Evolutionary conservation across 2,329 filamentous ascomycete species (phyloP), one percentile per base, ranked within the genome.

Genomic region (Colletotrichum melonis): DNA sequence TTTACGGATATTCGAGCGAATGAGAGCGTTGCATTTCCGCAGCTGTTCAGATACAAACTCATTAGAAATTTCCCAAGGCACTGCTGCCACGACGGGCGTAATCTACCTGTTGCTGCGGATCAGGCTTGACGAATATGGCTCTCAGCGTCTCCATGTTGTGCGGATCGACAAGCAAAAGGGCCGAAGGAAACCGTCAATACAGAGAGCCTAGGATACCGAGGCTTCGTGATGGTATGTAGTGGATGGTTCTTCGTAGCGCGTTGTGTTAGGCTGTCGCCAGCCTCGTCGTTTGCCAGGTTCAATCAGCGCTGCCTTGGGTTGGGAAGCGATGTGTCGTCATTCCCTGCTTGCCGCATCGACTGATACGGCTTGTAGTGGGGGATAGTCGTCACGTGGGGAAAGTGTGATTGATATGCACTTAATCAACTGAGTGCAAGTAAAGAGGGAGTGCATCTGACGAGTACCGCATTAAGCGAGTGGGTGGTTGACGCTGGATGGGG

Each of bases 1-100:
- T 81, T 97, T 96, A 80, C 97, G 95, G 75, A 95, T 93, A 84
- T 98, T 98, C 81, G 92, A 87, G 74, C 96, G 94, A 79, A 99
- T 93, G 75, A 98, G 90, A 74, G 91, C 87, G 83, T 98, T 98
- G 85, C 96, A 98, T 92, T 98, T 98, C 76, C 95, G 92, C 85
- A 97, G 93, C 96, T 99, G 78, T 24, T 14, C 6, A 24, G 16
- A 32, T 64, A 57, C 38, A 65, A 6, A 22, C 19, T 26, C 11
- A 66, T 70, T 67, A 65, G 35, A 38, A 19, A 11, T 26, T 19
- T 42, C 6, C 46, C 4, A 42, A 35, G 32, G 72, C 54, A 60
- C 54, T 62, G 62, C 69, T 62, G 26, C 19, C 16, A 5, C 3
- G 49, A 38, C 24, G 35, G 56, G 55, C 12, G 32, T 63, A 68